Percentiles rank a stretch among this genome's conserved stretches.
phyloP scores from a whole-genome alignment of 2,329 filamentous ascomycete species.

The Kalmusia sp. region DNA sequence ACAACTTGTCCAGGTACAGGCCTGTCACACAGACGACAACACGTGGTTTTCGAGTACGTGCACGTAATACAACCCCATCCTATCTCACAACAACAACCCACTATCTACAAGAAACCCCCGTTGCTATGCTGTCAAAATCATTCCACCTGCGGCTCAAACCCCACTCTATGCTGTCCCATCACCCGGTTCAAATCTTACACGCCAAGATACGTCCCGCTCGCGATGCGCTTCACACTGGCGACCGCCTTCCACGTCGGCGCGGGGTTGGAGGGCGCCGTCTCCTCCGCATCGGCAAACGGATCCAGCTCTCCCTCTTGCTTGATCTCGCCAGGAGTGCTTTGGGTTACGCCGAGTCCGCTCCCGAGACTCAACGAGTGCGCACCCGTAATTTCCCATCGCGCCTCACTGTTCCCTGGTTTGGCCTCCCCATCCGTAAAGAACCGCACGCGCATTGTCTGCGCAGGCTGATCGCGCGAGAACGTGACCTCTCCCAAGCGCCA shows the following conservation, averaged over 20 bases:
- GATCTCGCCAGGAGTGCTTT: slow-evolving; percentile 49
- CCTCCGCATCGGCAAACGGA: slow-evolving; percentile 73
- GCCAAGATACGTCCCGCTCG: slow-evolving; percentile 46
- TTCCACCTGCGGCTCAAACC: not conserved
- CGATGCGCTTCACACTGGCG: slow-evolving; percentile 43
- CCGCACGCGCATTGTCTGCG: slow-evolving; percentile 81
- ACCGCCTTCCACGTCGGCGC: slow-evolving; percentile 42
- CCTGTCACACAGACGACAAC: not conserved
- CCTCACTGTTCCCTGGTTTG: slow-evolving; percentile 79
- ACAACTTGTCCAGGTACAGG: not conserved
- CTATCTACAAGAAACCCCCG: not conserved
- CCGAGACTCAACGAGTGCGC: slow-evolving; percentile 58
- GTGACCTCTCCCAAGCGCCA: slow-evolving; percentile 82
- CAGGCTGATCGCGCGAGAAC: slow-evolving; percentile 61
- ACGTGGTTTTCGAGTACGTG: not conserved
- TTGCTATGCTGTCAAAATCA: not conserved
- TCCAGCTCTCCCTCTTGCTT: slow-evolving; percentile 59
- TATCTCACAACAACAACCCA: slow-evolving; percentile 1
- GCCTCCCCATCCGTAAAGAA: slow-evolving; percentile 77
- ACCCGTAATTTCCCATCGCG: slow-evolving; percentile 74
- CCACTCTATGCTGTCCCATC: not conserved
- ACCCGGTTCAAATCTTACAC: slow-evolving; percentile 27
- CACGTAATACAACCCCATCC: not conserved
- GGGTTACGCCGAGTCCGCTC: slow-evolving; percentile 68
- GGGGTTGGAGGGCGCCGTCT: slow-evolving; percentile 31